A percentile compares a stretch with the other conserved stretches of the same genome.
These are phyloP conservation scores for Hypomyces perniciosus DNA, from an alignment of 2,329 filamentous ascomycete genomes.

Conservation along the genomic window DNA sequence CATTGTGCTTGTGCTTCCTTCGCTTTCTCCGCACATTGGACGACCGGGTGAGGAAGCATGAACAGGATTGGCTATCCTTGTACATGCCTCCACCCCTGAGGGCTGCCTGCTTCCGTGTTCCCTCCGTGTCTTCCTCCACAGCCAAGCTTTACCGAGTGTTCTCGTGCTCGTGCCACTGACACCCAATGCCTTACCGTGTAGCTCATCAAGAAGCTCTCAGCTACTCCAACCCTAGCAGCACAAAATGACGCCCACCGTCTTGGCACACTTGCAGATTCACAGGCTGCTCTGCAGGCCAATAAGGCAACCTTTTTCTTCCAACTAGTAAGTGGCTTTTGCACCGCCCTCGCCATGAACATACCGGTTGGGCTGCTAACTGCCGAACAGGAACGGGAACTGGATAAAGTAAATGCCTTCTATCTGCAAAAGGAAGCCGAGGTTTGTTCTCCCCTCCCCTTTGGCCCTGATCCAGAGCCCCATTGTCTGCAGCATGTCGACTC, in stretches of 20 bases:
- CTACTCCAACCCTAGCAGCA: conserved; percentile 75
- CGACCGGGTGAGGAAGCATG: neutral
- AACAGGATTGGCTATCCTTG: conserved; percentile 4
- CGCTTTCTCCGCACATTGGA: neutral
- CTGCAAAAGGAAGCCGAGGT: conserved; percentile 97
- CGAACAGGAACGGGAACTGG: conserved; percentile 83
- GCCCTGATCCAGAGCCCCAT: too few relatives aligned
- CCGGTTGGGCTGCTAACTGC: conserved; percentile 33
- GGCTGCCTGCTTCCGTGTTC: neutral
- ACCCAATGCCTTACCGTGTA: conserved; percentile 33
- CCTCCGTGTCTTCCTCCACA: neutral
- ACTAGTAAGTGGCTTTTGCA: conserved; percentile 54
- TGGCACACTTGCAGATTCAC: conserved; percentile 59
- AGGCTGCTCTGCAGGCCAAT: conserved; percentile 87
- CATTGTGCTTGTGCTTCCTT: neutral
- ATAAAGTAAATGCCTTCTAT: conserved; percentile 98
- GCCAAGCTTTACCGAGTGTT: neutral
- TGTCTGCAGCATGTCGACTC: neutral
- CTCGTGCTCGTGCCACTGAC: conserved; percentile 7
- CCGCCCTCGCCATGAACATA: conserved; percentile 21
- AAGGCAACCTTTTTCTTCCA: conserved; percentile 99
- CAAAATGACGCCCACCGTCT: conserved; percentile 58
- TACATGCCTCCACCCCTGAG: conserved; percentile 4
- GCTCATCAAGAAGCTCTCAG: conserved; percentile 98
- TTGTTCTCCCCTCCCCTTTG: conserved; percentile 29